Percentiles rank a stretch among this genome's conserved stretches.
phyloP scores from a whole-genome alignment of 2,329 filamentous ascomycete species.

The Nemania serpens region DNA sequence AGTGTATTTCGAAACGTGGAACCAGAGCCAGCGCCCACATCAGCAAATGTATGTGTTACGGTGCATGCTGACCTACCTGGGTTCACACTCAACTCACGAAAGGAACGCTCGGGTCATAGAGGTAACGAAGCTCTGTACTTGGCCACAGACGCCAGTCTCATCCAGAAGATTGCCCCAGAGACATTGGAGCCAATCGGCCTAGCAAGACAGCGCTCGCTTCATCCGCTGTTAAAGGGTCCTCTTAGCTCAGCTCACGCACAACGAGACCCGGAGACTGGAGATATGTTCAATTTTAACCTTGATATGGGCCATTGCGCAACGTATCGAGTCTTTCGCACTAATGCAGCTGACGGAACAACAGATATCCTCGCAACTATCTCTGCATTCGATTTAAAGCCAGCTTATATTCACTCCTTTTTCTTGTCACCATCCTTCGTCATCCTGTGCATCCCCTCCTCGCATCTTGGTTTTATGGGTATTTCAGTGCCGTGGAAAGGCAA shows the following conservation, averaged over 20 bases:
- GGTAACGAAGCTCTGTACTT: slow-evolving; percentile 55
- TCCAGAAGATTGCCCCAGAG: slow-evolving; percentile 68
- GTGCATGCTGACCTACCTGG: slow-evolving; percentile 69
- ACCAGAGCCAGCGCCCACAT: slow-evolving; percentile 37
- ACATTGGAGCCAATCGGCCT: slow-evolving; percentile 74
- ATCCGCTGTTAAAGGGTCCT: slow-evolving; percentile 70
- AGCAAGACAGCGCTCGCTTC: slow-evolving; percentile 63
- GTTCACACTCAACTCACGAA: slow-evolving; percentile 39
- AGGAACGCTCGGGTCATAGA: slow-evolving; percentile 43
- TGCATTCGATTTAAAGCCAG: slow-evolving; percentile 54
- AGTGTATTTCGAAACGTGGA: slow-evolving; percentile 53
- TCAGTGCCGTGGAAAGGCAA: slow-evolving; percentile 69
- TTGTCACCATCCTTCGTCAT: slow-evolving; percentile 72
- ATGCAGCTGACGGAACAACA: slow-evolving; percentile 65
- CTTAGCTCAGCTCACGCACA: slow-evolving; percentile 74
- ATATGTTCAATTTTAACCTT: slow-evolving; percentile 84
- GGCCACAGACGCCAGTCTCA: slow-evolving; percentile 58
- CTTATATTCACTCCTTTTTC: slow-evolving; percentile 86
- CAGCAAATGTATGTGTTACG: slow-evolving; percentile 68
- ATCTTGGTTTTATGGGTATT: slow-evolving; percentile 61
- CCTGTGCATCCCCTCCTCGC: slow-evolving; percentile 72
- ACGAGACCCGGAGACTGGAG: slow-evolving; percentile 72
- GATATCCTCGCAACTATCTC: slow-evolving; percentile 72
- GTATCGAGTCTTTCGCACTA: slow-evolving; percentile 73
- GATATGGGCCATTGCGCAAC: slow-evolving; percentile 59